Base-by-base conservation (phyloP, 2,329 filamentous ascomycete genomes). In the Microsporum audouinii region DNA sequence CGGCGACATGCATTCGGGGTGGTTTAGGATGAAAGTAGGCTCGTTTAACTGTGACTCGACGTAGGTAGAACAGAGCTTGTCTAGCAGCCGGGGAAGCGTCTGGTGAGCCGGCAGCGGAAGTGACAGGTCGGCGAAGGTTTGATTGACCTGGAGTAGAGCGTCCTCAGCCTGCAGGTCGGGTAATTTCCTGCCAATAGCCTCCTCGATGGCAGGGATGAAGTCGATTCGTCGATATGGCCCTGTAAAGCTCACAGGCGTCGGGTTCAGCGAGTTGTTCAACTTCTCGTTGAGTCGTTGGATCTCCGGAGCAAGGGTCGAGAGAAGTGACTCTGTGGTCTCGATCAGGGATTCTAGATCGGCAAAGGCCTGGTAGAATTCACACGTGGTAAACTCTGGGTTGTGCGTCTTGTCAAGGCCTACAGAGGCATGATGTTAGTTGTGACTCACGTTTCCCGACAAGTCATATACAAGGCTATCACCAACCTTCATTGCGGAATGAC, bases 311-410 rank as follows among this genome's bases (percentile, higher is more conserved):
- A 91, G 77, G 17, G 81, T 79, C 38, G 71, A 77, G 36, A 96
- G 74, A 56, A 97, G 75, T 12, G 80, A 77, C 71, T 94, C 88
- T 0, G 92, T 97, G 71, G 85, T 83, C 23, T 74, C 71, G 69
- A 95, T 91, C 58, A 97, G 77, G 47, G 88, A 83, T 39, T 85
- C 77, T 0, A 96, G 80, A 65, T 87, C 88, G 63, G 87, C 85
- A 69, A 91, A 95, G 2, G 91, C 87, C 63, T 88, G 86, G 75
- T 99, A 99, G 76, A 96, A 97, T 75, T 99, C 94, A 78, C 92
- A 97, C 63, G 89, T 97, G 51, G 89, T 94, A 75, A 97, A 99
- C 71, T 99, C 94, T 0, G 94, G 92, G 70, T 99, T 99, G 72
- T 99, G 94, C 0, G 90, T 96, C 34, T 82, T 83, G 72, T 96